Evolutionary conservation across 306 rosid genomes (phyloP), one percentile per base, ranked within the genome.

Genomic region (Macrotyloma uniflorum): DNA sequence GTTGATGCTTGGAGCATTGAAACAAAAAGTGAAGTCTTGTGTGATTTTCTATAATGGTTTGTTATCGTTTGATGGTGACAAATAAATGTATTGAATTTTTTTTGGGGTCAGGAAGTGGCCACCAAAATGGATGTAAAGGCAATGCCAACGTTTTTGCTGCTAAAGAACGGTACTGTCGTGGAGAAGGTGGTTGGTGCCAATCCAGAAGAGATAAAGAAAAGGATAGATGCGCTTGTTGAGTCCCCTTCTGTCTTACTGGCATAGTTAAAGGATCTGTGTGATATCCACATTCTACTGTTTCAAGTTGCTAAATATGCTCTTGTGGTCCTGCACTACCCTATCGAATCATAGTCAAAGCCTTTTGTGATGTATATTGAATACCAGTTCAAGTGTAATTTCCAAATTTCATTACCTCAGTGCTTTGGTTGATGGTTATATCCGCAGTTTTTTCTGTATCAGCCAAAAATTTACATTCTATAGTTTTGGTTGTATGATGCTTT

Each of bases 141-240:
- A 16, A 94, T 94, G 98, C 98, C 97, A 24, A 94, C 98, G 4
- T 95, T 95, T 82, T 8, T 87, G 87, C 30, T 95, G 75, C 59
- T 92, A 74, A 95, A 75, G 79, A 84, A 83, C 16, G 94, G 96
- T 67, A 76, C 46, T 79, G 72, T 68, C 15, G 55, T 73, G 30
- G 97, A 90, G 47, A 95, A 86, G 85, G 38, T 93, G 15, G 89
- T 95, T 73, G 99, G 98, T 88, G 99, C 99, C 40, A 91, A 95
- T 83, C 93, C 98, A 3, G 98, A 95, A 57, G 99, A 91, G 96
- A 76, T 93, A 62, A 91, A 85, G 97, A 95, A 89, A 86, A 87
- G 86, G 93, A 78, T 95, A 15, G 88, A 90, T 8, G 84, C 74
- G n/a, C 72, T 83, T 78, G 85, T 80, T 74, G 88, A 83, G 70